Percentiles rank a stretch among this genome's conserved stretches.
phyloP scores from a whole-genome alignment of 2,329 filamentous ascomycete genomes.

The Fusarium tuaranense region DNA sequence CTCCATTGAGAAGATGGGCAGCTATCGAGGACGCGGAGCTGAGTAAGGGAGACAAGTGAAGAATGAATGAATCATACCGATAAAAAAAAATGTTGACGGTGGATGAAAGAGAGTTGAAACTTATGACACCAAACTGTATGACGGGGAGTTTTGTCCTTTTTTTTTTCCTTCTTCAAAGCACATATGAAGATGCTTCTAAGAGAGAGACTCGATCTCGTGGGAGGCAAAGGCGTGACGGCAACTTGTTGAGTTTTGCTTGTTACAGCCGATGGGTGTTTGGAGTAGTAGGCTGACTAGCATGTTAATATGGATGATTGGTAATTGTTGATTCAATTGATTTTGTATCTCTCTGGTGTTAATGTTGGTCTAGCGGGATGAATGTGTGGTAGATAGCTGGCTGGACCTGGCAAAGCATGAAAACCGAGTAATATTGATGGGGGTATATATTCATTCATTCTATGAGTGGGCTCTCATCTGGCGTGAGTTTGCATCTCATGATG shows the following conservation, averaged over 20 bases:
- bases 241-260: conserved; percentile 25
- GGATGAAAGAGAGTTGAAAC: conserved; percentile 26
- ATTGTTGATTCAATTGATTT: conserved; percentile 20
- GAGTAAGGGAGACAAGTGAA: conserved; percentile 34
- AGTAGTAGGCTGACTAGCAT: conserved; percentile 13
- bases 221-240: conserved; percentile 27
- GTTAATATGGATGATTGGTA: conserved; percentile 26
- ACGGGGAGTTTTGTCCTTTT: conserved; percentile 27
- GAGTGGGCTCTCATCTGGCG: not conserved
- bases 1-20: conserved; percentile 90
- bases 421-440: not conserved
- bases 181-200: conserved; percentile 15
- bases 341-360: conserved; percentile 4
- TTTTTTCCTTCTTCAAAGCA: conserved; percentile 32
- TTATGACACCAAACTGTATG: conserved; percentile 43
- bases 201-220: conserved; percentile 10
- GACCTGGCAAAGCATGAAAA: not conserved
- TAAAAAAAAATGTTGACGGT: conserved; percentile 18
- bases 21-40: conserved; percentile 59
- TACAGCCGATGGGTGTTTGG: conserved; percentile 23
- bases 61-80: conserved; percentile 9
- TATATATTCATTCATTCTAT: conserved; percentile 24
- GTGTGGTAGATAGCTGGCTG: not conserved
- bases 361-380: not conserved
- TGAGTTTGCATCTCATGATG: conserved; percentile 7